A percentile compares a stretch with the other conserved stretches of the same genome.
Conservation (phyloP, 805 yeast genomes). For the Spathaspora boniae region DNA sequence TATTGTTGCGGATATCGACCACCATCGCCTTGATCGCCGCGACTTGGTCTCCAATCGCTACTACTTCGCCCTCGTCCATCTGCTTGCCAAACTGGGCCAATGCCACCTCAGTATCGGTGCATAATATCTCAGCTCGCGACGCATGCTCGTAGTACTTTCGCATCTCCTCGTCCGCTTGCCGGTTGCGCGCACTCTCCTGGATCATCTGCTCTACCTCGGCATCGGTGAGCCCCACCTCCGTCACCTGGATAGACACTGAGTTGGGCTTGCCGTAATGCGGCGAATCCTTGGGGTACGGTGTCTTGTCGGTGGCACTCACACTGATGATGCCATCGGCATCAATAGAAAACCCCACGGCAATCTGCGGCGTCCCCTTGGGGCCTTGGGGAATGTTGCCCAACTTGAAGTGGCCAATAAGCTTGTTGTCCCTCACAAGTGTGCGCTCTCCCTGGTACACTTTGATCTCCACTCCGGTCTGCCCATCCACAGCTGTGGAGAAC, state of each 20-base stretch:
- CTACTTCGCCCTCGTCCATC: constrained; percentile 49
- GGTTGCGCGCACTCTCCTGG: constrained; percentile 62
- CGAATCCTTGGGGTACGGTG: constrained; percentile 35
- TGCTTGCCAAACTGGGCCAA: constrained; percentile 61
- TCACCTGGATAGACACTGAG: constrained; percentile 59
- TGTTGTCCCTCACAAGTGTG: constrained; percentile 73
- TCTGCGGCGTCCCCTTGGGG: constrained; percentile 79
- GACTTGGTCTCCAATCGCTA: constrained; percentile 16
- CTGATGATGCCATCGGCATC: constrained; percentile 76
- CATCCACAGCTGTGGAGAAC: constrained; percentile 80
- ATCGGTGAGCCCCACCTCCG: constrained; percentile 68
- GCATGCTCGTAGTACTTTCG: constrained; percentile 68
- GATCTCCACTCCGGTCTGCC: constrained; percentile 79
- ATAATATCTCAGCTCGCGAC: constrained; percentile 70
- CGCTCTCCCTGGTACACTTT: constrained; percentile 82
- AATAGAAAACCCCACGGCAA: constrained; percentile 71
- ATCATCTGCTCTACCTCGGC: constrained; percentile 62
- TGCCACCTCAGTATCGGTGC: constrained; percentile 87
- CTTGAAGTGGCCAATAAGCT: constrained; percentile 70
- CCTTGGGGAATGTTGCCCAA: constrained; percentile 69
- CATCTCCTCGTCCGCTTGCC: constrained; percentile 55
- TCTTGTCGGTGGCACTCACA: constrained; percentile 56
- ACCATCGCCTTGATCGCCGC: constrained; percentile 24
- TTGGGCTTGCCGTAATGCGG: constrained; percentile 44
- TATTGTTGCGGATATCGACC: constrained; percentile 30